phyloP scores from a whole-genome alignment of 192 early-diverging fungal species.

The Nowakowskiella sp. region DNA sequence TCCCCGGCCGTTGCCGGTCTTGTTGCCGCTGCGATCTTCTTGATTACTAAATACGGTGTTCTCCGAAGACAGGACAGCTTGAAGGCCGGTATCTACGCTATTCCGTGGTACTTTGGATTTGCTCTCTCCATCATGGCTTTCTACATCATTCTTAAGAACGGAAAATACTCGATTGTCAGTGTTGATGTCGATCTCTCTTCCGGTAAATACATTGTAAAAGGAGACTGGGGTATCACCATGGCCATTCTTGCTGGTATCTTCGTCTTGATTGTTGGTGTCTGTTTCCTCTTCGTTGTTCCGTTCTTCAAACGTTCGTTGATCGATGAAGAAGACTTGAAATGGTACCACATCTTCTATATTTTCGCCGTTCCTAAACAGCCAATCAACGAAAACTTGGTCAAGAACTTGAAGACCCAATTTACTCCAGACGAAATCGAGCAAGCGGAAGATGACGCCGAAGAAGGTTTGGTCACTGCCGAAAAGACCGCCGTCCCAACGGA shows the following conservation, averaged over 20 bases:
- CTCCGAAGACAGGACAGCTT: conserved; percentile 57
- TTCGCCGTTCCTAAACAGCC: conserved; percentile 47
- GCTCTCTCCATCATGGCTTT: conserved; percentile 56
- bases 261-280: conserved; percentile 41
- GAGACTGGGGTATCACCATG: conserved; percentile 40
- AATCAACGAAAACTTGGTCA: conserved; percentile 13
- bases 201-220: conserved; percentile 26
- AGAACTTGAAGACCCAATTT: conserved; percentile 4
- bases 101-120: conserved; percentile 64
- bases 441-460: conserved; percentile 20
- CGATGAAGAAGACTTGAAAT: conserved; percentile 57
- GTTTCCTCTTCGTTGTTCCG: conserved; percentile 57
- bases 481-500: conserved; percentile 4
- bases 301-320: conserved; percentile 57
- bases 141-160: conserved; percentile 68
- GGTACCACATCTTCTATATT: conserved; percentile 64
- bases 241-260: conserved; percentile 59
- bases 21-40: conserved; percentile 56
- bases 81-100: conserved; percentile 53
- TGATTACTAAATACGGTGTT: conserved; percentile 55
- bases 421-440: conserved; percentile 6
- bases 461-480: conserved; percentile 11
- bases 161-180: conserved; percentile 8
- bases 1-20: conserved; percentile 60
- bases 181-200: conserved; percentile 25